These are phyloP conservation scores for Ceratonia siliqua DNA, from an alignment of 306 rosid species.

Conservation along the genomic window DNA sequence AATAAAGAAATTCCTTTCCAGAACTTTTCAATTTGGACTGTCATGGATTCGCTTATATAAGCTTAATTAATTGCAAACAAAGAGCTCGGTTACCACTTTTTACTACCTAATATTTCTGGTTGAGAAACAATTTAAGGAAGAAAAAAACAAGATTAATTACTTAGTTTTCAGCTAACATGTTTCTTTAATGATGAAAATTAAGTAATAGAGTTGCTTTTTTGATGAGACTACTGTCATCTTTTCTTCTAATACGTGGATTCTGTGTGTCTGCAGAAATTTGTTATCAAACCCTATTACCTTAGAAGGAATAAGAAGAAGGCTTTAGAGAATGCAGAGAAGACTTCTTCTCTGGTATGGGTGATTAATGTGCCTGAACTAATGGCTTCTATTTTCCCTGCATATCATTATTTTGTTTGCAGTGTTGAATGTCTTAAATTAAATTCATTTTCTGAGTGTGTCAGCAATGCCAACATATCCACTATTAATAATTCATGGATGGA, in stretches of 20 bases:
- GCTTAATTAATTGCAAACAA: background rate
- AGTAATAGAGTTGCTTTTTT: background rate
- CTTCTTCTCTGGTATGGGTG: conserved; percentile 66
- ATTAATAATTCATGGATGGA: conserved; percentile 12
- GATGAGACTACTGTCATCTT: background rate
- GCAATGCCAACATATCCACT: background rate
- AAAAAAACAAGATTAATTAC: conserved; percentile 16
- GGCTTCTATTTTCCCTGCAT: conserved; percentile 13
- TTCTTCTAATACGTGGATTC: conserved; percentile 18
- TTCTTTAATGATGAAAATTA: background rate
- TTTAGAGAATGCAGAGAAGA: conserved; percentile 68
- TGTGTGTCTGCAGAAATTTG: conserved; percentile 64
- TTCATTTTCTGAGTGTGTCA: conserved; percentile 13
- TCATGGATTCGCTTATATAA: background rate
- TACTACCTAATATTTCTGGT: conserved; percentile 11
- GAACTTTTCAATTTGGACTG: conserved; percentile 1
- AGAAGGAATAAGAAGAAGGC: conserved; percentile 82
- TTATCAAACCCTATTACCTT: conserved; percentile 76
- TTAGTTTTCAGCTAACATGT: conserved; percentile 13
- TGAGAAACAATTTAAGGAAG: conserved; percentile 1
- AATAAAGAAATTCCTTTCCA: background rate
- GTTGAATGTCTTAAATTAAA: background rate
- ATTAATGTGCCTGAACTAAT: conserved; percentile 5
- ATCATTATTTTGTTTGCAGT: conserved; percentile 24
- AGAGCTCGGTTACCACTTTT: background rate